phyloP scores from a whole-genome alignment of 1,284 basidiomycete species.

The Peniophora sp. region DNA sequence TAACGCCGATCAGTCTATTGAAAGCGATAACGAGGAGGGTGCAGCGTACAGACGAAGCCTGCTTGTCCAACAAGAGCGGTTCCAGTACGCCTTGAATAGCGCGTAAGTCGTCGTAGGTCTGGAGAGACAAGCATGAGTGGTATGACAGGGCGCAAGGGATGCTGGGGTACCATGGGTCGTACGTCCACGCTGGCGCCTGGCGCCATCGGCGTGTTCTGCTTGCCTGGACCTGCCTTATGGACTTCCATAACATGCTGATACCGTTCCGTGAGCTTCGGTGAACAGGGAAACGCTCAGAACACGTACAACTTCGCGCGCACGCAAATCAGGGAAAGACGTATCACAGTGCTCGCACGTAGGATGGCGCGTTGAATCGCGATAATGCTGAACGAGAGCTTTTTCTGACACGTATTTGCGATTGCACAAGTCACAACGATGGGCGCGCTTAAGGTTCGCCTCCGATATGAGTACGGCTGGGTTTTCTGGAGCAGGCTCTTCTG shows the following conservation, averaged over 20 bases:
- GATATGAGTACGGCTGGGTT: not conserved
- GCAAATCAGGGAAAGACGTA: slow-evolving; percentile 11
- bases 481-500: not conserved
- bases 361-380: slow-evolving; percentile 30
- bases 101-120: not conserved
- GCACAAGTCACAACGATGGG: slow-evolving; percentile 25
- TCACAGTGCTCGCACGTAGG: slow-evolving; percentile 32
- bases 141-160: not conserved
- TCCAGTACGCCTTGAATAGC: not conserved
- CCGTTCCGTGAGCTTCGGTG: not conserved
- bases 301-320: slow-evolving; percentile 5
- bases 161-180: not conserved
- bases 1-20: too few species aligned
- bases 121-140: not conserved
- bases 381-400: slow-evolving; percentile 30
- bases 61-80: not conserved
- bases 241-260: not conserved
- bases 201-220: too few species aligned
- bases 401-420: slow-evolving; percentile 18
- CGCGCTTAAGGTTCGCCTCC: slow-evolving; percentile 20
- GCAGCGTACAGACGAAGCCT: too few species aligned
- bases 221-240: not conserved
- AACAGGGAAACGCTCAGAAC: not conserved
- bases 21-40: too few species aligned
- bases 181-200: not conserved